Evolutionary conservation across 225 moss, liverwort and hornwort genomes (phyloP).

Genomic region (Antitrichia curtipendula): DNA sequence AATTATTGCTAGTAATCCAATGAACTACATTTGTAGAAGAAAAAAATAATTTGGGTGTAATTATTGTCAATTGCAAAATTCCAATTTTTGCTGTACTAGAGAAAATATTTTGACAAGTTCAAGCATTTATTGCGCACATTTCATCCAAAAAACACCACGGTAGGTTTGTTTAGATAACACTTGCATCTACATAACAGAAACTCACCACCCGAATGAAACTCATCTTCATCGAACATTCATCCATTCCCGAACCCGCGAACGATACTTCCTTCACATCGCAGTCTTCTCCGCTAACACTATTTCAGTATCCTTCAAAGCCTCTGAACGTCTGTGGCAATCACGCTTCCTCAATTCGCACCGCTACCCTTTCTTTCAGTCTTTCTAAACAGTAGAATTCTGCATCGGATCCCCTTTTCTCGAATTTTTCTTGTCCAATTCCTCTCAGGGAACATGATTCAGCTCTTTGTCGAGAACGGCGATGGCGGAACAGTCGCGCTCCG

Average conservation of each 20-base stretch:
- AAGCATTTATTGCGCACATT: neutral
- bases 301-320: no score
- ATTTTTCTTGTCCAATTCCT: neutral
- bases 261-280: neutral
- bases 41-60: fast-evolving
- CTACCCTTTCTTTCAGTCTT: neutral
- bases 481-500: constrained; percentile 33
- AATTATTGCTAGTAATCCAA: neutral
- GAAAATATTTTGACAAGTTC: no score
- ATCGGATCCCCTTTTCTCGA: no score
- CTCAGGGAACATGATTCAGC: constrained; percentile 23
- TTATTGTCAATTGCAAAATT: neutral
- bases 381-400: neutral
- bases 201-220: neutral
- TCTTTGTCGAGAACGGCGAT: constrained; percentile 37
- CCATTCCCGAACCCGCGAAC: neutral
- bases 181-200: neutral
- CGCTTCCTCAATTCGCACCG: neutral
- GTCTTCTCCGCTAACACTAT: neutral
- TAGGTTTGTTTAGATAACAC: neutral
- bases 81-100: neutral
- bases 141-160: neutral
- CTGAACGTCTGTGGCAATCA: neutral
- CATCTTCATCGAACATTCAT: neutral
- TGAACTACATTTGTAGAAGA: neutral